Base-by-base conservation (phyloP, 2,329 filamentous ascomycete species). In the Pestalotiopsis sp. region DNA sequence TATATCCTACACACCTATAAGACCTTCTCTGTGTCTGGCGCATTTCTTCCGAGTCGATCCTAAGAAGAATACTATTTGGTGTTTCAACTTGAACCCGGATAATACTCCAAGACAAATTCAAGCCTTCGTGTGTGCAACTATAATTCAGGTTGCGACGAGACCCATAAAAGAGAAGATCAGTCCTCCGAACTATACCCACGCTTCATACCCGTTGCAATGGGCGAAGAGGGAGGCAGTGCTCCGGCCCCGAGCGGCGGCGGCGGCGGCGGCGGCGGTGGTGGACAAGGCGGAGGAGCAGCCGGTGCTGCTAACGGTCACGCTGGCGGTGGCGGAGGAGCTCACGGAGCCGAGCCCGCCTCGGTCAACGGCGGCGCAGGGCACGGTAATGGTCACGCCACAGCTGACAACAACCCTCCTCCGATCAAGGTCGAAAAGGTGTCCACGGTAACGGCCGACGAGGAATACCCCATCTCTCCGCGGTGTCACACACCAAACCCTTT, bases 401-500 rank as follows among this genome's bases (percentile, higher is more conserved):
- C 23, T 31, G 63, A 17, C 38, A n/a, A 38, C 20, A 23, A 56
- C 13, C 63, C 27, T 13, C 45, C 64, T 25, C 31, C 64, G 38
- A 59, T 60, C 64, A 66, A 45, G 56, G 39, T 36, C 11, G 56
- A 66, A 23, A 20, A 27, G 4, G 14, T 56, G 13, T n/a, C 52
- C 31, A 60, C 52, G 3, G 12, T 36, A 5, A 45, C 27, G 12
- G 57, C 38, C 20, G 23, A 67, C 7, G 66, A 67, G 14, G 62
- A 66, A 17, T 74, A 72, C 41, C 72, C 76, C 7, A 62, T 68
- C 5, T 73, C 72, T 2, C 72, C 74, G 9, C 69, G 67, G 14
- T 73, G 71, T 0, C 39, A 69, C 14, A 76, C 77, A 14, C 76
- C 76, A 17, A 79, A 79, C 57, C 77, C 77, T 5, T 79, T 78